These are phyloP conservation scores for Triticum turgidum DNA, from an alignment of 176 grass and related monocot species.

Conservation along the genomic window DNA sequence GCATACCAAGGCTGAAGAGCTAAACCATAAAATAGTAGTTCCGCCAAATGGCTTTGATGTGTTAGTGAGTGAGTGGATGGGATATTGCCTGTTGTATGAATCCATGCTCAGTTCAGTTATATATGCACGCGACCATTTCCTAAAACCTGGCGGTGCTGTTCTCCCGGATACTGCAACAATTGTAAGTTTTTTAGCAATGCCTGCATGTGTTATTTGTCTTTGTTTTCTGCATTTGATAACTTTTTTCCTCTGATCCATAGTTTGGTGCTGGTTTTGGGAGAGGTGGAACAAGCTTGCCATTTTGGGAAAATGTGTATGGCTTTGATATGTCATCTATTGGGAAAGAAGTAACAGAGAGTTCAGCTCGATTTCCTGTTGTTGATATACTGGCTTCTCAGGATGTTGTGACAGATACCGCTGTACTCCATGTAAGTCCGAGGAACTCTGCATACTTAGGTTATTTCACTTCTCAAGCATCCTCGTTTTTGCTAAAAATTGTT, in stretches of 20 bases:
- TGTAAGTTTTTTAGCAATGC: constrained; percentile 46
- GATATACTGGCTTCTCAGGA: constrained; percentile 60
- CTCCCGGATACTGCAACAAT: constrained; percentile 88
- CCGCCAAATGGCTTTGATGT: constrained; percentile 67
- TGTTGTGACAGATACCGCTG: constrained; percentile 74
- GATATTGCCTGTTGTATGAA: constrained; percentile 92
- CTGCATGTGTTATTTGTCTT: constrained; percentile 16
- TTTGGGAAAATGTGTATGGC: constrained; percentile 96
- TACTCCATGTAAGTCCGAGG: constrained; percentile 64
- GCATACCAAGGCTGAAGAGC: constrained; percentile 82
- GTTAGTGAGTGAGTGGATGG: constrained; percentile 99
- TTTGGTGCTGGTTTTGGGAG: constrained; percentile 90
- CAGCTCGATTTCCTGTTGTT: constrained; percentile 63
- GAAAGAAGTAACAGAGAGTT: constrained; percentile 66
- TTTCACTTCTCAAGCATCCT: background rate
- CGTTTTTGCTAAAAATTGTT: background rate
- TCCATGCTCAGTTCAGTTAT: constrained; percentile 96
- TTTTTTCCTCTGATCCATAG: constrained; percentile 37
- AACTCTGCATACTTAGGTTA: background rate
- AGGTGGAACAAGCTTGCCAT: constrained; percentile 82
- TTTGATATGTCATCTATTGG: constrained; percentile 96
- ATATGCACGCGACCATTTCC: constrained; percentile 84
- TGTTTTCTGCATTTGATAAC: constrained; percentile 15
- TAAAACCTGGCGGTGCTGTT: constrained; percentile 89
- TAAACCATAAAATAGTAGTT: constrained; percentile 64